These are phyloP conservation scores for Globisporangium okanoganense DNA, from an alignment of 352 stramenopile species.

Conservation along the genomic window DNA sequence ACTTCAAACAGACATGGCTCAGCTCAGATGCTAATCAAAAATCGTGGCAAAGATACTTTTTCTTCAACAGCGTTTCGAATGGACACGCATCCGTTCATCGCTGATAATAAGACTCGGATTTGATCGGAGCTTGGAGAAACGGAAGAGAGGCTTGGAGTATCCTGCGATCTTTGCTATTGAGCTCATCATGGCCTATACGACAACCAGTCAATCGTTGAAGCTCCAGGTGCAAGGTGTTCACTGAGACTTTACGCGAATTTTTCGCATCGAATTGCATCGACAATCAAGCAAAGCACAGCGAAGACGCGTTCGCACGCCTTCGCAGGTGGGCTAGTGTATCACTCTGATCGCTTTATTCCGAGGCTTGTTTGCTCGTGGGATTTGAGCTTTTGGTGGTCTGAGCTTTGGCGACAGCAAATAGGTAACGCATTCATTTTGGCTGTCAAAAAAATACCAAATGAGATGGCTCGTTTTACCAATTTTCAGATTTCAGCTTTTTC, in stretches of 20 bases:
- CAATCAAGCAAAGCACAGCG: background rate
- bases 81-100: background rate
- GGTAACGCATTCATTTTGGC: background rate
- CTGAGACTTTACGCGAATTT: background rate
- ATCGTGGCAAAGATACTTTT: background rate
- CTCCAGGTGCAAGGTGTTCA: background rate
- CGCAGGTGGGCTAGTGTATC: background rate
- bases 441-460: no score
- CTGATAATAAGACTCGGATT: background rate
- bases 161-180: background rate
- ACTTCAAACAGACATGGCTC: background rate
- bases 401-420: background rate
- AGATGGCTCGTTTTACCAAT: background rate
- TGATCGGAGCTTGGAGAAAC: background rate
- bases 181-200: background rate
- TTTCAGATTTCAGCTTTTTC: background rate
- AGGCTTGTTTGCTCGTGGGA: background rate
- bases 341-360: background rate
- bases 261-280: background rate
- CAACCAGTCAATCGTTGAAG: background rate
- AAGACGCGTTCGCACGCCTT: background rate
- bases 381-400: background rate
- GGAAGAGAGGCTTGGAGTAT: constrained; percentile 1
- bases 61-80: background rate
- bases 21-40: background rate